A percentile compares a stretch with the other conserved stretches of the same genome.
Evolutionary conservation across 2,329 filamentous ascomycete species (phyloP).

Genomic region (Ophiostoma fasciatum): DNA sequence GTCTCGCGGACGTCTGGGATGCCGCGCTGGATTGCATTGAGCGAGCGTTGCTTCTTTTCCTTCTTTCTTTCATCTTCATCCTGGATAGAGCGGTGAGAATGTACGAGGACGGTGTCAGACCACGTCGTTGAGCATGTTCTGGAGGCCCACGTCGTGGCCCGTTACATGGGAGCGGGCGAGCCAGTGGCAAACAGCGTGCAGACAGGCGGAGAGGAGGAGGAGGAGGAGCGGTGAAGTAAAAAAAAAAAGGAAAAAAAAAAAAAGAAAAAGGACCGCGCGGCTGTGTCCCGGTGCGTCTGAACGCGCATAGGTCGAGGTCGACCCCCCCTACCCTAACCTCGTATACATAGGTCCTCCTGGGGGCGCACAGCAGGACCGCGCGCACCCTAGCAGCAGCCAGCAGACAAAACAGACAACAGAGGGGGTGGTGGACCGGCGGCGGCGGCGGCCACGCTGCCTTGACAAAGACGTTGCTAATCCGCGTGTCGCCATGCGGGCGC

Average conservation of each 20-base stretch:
- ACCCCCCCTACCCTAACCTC: too few relatives aligned
- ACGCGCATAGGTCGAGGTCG: not conserved
- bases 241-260: not conserved
- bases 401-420: not conserved
- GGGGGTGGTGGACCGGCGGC: not conserved
- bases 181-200: too few relatives aligned
- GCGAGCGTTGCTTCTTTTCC: too few relatives aligned
- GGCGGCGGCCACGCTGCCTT: not conserved
- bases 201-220: not conserved
- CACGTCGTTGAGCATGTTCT: too few relatives aligned
- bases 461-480: slow-evolving; percentile 1
- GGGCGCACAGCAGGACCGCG: too few relatives aligned
- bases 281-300: too few relatives aligned
- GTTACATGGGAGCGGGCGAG: not conserved
- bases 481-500: not conserved
- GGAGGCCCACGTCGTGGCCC: not conserved
- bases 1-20: too few relatives aligned
- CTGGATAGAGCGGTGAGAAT: too few relatives aligned
- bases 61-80: not conserved
- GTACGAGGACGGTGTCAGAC: too few relatives aligned
- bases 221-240: not conserved
- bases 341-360: too few relatives aligned
- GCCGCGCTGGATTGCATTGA: not conserved
- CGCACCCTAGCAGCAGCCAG: too few relatives aligned
- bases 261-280: too few relatives aligned